Percentiles rank a stretch among this genome's conserved stretches.
phyloP scores from a whole-genome alignment of 2,329 filamentous ascomycete species.

The Botrytis fragariae region DNA sequence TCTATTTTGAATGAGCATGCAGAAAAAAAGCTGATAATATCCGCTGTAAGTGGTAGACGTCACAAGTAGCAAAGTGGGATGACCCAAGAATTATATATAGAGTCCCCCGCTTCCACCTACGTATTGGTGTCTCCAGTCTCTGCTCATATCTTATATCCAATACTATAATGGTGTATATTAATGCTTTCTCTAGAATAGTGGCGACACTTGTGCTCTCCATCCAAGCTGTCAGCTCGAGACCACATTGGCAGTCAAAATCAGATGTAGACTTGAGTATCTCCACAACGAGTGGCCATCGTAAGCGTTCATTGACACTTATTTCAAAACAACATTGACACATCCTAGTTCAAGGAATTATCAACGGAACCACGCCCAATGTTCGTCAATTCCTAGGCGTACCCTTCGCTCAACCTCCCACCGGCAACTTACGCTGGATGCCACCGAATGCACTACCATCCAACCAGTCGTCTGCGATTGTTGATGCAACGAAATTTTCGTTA shows the following conservation, averaged over 20 bases:
- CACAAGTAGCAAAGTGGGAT: not conserved
- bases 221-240: not conserved
- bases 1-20: not conserved
- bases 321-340: not conserved
- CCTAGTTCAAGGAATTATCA: not conserved
- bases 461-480: not conserved
- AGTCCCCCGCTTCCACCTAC: not conserved
- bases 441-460: not conserved
- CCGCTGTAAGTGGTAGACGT: not conserved
- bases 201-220: not conserved
- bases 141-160: not conserved
- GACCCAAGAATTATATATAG: not conserved
- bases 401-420: not conserved
- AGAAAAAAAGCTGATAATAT: too few relatives aligned
- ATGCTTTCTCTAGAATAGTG: not conserved
- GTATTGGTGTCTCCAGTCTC: not conserved
- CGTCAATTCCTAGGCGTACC: not conserved
- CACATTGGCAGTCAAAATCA: not conserved
- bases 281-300: not conserved
- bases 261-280: too few relatives aligned
- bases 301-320: not conserved
- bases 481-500: not conserved
- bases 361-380: not conserved
- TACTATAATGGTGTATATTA: not conserved
- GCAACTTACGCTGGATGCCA: not conserved